Conservation (phyloP, 2,329 filamentous ascomycete species). For the Sporothrix inflata region DNA sequence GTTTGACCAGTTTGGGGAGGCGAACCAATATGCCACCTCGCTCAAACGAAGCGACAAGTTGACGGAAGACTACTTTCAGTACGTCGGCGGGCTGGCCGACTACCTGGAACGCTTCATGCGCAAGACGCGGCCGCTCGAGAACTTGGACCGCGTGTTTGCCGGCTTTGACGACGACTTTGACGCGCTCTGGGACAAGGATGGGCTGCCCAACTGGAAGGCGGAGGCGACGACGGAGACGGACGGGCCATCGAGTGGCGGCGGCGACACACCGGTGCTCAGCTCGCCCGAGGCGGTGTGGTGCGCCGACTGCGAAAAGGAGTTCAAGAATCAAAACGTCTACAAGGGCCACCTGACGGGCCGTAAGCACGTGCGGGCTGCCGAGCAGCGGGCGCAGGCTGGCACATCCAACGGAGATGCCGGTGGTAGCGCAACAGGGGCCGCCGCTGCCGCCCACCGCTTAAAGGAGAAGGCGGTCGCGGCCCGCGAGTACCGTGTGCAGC, state of each 20-base stretch:
- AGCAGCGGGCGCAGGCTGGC: constrained; percentile 58
- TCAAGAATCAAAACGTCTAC: constrained; percentile 94
- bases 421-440: constrained; percentile 35
- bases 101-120: constrained; percentile 91
- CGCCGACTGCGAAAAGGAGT: constrained; percentile 88
- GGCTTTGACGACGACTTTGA: constrained; percentile 85
- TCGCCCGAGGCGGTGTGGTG: constrained; percentile 78
- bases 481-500: constrained; percentile 81
- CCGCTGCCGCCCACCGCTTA: constrained; percentile 49
- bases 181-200: constrained; percentile 76
- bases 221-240: constrained; percentile 39
- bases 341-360: constrained; percentile 85
- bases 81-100: constrained; percentile 75
- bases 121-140: constrained; percentile 81
- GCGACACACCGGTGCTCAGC: no score
- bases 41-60: constrained; percentile 82
- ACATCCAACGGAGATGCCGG: constrained; percentile 37
- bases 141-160: constrained; percentile 75
- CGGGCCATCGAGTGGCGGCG: no score
- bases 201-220: constrained; percentile 73
- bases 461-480: constrained; percentile 92
- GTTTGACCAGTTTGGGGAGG: constrained; percentile 75
- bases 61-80: constrained; percentile 90
- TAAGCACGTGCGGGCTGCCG: constrained; percentile 86
- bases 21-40: constrained; percentile 55